These are phyloP conservation scores for Lathyrus oleraceus DNA, from an alignment of 306 rosid genomes.

Conservation along the genomic window DNA sequence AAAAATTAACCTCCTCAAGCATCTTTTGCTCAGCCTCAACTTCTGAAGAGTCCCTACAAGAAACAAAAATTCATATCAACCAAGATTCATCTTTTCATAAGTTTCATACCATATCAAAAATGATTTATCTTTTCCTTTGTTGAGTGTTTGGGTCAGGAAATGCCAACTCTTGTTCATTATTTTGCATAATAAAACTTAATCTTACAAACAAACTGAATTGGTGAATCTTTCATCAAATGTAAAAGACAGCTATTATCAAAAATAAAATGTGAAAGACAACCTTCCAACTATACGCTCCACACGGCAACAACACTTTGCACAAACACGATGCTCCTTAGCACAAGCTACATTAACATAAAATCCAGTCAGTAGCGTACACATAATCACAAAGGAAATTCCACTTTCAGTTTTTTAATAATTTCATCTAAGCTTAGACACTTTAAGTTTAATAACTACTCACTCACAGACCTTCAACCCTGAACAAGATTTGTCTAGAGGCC, in stretches of 20 bases:
- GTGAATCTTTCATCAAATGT: slow-evolving; percentile 26
- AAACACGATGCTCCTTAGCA: slow-evolving; percentile 86
- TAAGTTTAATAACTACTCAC: not conserved
- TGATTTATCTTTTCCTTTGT: not conserved
- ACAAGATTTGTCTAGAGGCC: not conserved
- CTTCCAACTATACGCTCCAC: slow-evolving; percentile 73
- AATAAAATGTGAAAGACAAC: slow-evolving; percentile 40
- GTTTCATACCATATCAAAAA: not conserved
- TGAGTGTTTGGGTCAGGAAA: slow-evolving; percentile 1
- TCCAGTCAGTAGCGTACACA: slow-evolving; percentile 13
- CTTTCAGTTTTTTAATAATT: slow-evolving; percentile 3
- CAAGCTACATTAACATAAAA: slow-evolving; percentile 59
- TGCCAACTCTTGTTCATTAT: not conserved
- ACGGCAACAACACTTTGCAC: slow-evolving; percentile 78
- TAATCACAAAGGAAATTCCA: slow-evolving; percentile 8
- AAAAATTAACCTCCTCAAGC: slow-evolving; percentile 74
- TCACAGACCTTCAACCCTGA: not conserved
- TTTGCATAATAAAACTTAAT: slow-evolving; percentile 17
- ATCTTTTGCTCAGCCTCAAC: slow-evolving; percentile 86
- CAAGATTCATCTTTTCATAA: not conserved
- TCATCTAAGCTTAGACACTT: not conserved
- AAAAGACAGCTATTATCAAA: not conserved
- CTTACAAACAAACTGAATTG: slow-evolving; percentile 26
- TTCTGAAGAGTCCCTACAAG: slow-evolving; percentile 65
- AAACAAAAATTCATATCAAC: slow-evolving; percentile 12